Base-by-base conservation (phyloP, 176 grass and related monocot species). In the Musa troglodytarum region DNA sequence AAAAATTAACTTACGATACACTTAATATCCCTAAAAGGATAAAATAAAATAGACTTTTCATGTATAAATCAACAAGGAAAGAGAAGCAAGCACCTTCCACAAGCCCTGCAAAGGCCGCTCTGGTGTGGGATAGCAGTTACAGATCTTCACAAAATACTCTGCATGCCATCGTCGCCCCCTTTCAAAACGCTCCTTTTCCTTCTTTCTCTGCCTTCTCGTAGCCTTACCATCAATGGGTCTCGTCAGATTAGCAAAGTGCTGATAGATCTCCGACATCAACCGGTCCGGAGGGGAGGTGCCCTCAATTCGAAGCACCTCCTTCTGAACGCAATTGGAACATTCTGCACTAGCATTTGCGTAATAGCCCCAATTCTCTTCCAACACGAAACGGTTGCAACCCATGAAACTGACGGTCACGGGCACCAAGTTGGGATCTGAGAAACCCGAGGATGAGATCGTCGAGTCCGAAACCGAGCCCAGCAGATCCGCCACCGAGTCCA, bases 211-310 rank as follows among this genome's bases (percentile, higher is more conserved):
- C 19, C 84, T 79, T 10, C 78, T 73, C 54, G 52, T 29, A n/a
- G 69, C 17, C 69, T 65, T 80, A 53, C 73, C 78, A 28, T 73
- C 66, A 8, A 74, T 63, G 0, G 87, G 77, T 80, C 80, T 89
- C 84, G 86, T 89, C 50, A 74, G 78, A 49, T 92, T 92, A 1
- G 90, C 90, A 8, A 92, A 87, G 80, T 89, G 81, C 76, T 81
- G 78, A 65, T 83, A 89, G 63, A 92, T 79, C 74, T 89, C 90
- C 69, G 80, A 81, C 80, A 81, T 74, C 59, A 68, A 19, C 59
- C 80, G 26, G 25, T 85, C 90, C 14, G 87, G 84, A 4, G 87
- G 90, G 0, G 84, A 92, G 1, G 84, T 81, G 6, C 84, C 79
- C 13, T 85, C 84, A 12, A 87, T 72, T 10, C 58, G 78, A 25